Percentiles rank a stretch among this genome's conserved stretches.
phyloP scores from a whole-genome alignment of 2,329 filamentous ascomycete species.

The Penicillium sp. region DNA sequence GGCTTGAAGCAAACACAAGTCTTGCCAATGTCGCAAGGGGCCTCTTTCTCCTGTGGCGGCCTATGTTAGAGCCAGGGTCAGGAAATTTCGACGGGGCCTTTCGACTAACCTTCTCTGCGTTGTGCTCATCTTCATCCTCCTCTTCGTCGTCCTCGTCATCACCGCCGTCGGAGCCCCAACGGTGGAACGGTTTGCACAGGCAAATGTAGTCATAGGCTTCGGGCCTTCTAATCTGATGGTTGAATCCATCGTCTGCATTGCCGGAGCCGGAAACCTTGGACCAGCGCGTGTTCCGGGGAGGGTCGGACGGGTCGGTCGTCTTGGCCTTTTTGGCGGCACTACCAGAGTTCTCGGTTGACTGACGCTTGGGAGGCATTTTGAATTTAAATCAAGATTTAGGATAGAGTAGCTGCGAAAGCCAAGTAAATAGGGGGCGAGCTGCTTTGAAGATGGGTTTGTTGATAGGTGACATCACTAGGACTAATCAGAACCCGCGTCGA shows the following conservation, averaged over 20 bases:
- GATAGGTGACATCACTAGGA: too few relatives aligned
- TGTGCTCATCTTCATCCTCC: not conserved
- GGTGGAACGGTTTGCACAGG: not conserved
- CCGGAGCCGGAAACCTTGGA: slow-evolving; percentile 1
- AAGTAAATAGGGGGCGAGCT: too few relatives aligned
- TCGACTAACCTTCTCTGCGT: not conserved
- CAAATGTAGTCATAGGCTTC: not conserved
- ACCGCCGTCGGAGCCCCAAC: not conserved
- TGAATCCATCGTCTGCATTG: slow-evolving; percentile 1
- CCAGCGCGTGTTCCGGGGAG: not conserved
- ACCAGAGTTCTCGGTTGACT: not conserved
- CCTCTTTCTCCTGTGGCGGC: not conserved
- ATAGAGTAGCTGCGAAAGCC: too few relatives aligned
- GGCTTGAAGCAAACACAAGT: not conserved
- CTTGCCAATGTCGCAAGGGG: not conserved
- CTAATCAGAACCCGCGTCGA: too few relatives aligned
- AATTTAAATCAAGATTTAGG: too few relatives aligned
- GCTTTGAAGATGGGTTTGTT: too few relatives aligned
- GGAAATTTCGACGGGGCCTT: not conserved
- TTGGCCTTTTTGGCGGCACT: not conserved
- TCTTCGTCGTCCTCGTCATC: not conserved
- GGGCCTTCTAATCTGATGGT: not conserved
- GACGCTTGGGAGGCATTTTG: not conserved
- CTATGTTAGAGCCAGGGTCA: not conserved
- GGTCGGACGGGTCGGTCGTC: not conserved